Base-by-base conservation (phyloP, 2,329 filamentous ascomycete genomes). In the Purpureocillium lavendulum region DNA sequence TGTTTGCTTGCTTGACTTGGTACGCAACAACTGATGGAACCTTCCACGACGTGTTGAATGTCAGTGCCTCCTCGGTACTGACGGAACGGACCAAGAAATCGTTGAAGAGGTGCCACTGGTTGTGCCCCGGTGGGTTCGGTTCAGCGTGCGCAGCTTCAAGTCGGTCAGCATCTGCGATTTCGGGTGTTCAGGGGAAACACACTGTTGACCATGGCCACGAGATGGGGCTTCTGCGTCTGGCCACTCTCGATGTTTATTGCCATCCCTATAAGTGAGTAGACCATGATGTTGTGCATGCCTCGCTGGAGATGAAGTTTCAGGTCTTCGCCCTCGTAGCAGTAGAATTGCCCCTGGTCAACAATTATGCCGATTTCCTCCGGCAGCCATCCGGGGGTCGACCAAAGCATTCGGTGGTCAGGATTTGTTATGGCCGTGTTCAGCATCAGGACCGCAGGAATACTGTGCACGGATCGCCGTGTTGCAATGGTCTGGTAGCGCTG, bases 101-200 rank as follows among this genome's bases (percentile, higher is more conserved):
- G 51, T 98, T 98, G 67, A 98, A 96, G 1, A 98, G 65, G 61
- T 97, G 87, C 94, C 94, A 98, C 50, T 83, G 82, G 52, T 77
- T 82, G 46, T 79, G 73, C 4, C 66, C 67, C 1, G 77, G 71
- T 1, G 73, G 58, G 32, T 75, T 69, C 0, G 71, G 67, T 40
- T 79, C 77, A 0, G 84, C 78, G 38, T 87, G 79, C 11, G 76
- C 75, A 41, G 84, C 82, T 84, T 40, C 13, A 18, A 15, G 6
- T 30, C 30, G 39, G 28, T 45, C 16, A 48, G 43, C 14, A 38
- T 21, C 11, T 9, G 16, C n/a, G n/a, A n/a, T 2, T 11, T 16
- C 30, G 26, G 33, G 30, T 13, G 26, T 12, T 3, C 2, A 15
- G 30, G 7, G 14, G 17, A 5, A 7, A 36, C 67, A 52, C 68